Conservation (phyloP, 352 stramenopile genomes). For the Pythium dissimile region DNA sequence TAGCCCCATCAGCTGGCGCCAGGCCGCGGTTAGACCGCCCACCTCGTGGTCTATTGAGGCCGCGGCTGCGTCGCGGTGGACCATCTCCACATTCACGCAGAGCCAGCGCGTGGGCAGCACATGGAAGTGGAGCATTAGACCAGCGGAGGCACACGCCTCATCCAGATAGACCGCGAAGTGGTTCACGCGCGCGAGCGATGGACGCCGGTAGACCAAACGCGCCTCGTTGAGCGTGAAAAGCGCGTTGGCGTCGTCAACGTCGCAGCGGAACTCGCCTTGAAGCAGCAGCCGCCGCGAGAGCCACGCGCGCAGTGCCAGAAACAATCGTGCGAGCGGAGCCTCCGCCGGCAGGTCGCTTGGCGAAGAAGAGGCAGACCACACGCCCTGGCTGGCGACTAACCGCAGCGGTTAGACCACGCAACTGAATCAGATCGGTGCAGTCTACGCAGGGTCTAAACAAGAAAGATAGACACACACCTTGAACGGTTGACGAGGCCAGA, state of each 20-base stretch:
- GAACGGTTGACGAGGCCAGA: background rate
- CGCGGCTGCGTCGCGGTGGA: slow-evolving; percentile 3
- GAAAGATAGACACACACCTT: slow-evolving; percentile 1
- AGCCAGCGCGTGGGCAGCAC: slow-evolving; percentile 45
- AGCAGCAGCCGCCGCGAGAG: slow-evolving; percentile 30
- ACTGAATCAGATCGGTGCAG: no score
- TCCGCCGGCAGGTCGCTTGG: slow-evolving; percentile 2
- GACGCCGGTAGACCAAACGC: slow-evolving; percentile 57
- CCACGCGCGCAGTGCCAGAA: slow-evolving; percentile 31
- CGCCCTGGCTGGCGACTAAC: slow-evolving; percentile 8
- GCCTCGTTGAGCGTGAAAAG: slow-evolving; percentile 54
- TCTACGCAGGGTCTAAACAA: no score
- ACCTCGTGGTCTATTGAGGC: slow-evolving; percentile 20
- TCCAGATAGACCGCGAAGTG: slow-evolving; percentile 67
- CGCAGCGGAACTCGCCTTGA: slow-evolving; percentile 40
- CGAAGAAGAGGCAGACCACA: background rate
- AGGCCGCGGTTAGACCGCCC: slow-evolving; percentile 38
- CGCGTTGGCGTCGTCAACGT: no score
- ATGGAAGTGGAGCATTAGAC: slow-evolving; percentile 50
- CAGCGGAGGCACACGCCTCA: slow-evolving; percentile 37
- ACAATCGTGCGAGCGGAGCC: slow-evolving; percentile 35
- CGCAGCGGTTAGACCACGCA: background rate
- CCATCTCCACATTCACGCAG: slow-evolving; percentile 47
- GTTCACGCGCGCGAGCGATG: slow-evolving; percentile 51
- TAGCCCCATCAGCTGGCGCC: slow-evolving; percentile 58